Evolutionary conservation across 2,329 filamentous ascomycete species (phyloP), one percentile per base, ranked within the genome.

Genomic region (Ceratocystis ficicola): DNA sequence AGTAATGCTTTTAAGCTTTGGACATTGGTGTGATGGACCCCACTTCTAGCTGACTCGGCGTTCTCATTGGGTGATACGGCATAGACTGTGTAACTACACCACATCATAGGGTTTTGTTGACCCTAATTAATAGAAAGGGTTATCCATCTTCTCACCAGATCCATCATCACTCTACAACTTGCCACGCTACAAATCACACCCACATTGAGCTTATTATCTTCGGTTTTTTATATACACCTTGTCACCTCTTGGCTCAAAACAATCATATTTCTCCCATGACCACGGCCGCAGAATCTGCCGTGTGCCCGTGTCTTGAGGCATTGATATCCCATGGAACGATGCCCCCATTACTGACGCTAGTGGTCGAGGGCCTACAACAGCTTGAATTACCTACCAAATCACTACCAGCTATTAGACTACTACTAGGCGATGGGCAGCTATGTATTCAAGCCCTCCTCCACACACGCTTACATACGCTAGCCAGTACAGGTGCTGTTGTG

Each of bases 331-430:
- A 86, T 57, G 92, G 92, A 44, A 81, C 89, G 28, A 82, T 96
- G 32, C 91, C 92, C 0, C 87, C 91, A n/a, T 91, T 87, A 46
- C 82, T 95, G 44, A 89, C 90, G 0, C 90, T 90, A 5, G 85
- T 90, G 0, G 84, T 93, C 30, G 63, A 65, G 60, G 52, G 28
- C 20, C 28, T 65, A 5, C 0, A 65, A 68, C 5, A 73, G 71
- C 1, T 73, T 70, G 17, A 70, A 74, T 71, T 78, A 78, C 52
- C 63, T 2, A 65, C 41, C 52, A 60, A 60, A 20, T 44, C 63
- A n/a, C 52, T 65, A 75, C 77, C 79, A 41, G 73, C 75, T 1
- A 70, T 82, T 0, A 75, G 80, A 1, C 69, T 84, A 10, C 65
- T 83, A 0, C 75, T 84, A 0, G 78, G 81, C 46, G 81, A 84